phyloP scores from a whole-genome alignment of 495 filamentous ascomycete genomes.

The Neurospora terricola region DNA sequence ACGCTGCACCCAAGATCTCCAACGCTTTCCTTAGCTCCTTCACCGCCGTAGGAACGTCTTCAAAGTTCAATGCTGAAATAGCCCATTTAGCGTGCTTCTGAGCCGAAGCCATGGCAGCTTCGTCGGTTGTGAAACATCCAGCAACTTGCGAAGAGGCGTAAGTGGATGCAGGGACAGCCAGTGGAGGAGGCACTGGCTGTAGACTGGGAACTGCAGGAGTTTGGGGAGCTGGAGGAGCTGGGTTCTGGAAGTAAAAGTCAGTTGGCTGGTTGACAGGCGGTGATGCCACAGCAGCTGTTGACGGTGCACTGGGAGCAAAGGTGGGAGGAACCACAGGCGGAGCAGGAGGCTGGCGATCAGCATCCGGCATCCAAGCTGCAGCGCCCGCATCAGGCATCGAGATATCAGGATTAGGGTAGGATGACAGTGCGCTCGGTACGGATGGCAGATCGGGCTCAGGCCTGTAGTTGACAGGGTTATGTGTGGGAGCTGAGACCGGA shows the following conservation, averaged over 20 bases:
- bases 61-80: constrained; percentile 92
- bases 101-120: constrained; percentile 63
- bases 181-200: constrained; percentile 1
- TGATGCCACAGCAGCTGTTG: constrained; percentile 19
- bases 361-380: constrained; percentile 2
- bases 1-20: constrained; percentile 47
- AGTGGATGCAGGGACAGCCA: background rate
- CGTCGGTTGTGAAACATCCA: constrained; percentile 42
- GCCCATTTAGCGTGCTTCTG: constrained; percentile 98
- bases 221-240: constrained; percentile 10
- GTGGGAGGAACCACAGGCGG: constrained; percentile 17
- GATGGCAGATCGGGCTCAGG: constrained; percentile 11
- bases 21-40: constrained; percentile 73
- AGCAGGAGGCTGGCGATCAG: constrained; percentile 8
- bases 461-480: constrained; percentile 9
- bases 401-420: constrained; percentile 10
- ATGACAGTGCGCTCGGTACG: constrained; percentile 4
- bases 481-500: constrained; percentile 14
- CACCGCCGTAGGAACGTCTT: constrained; percentile 86
- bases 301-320: constrained; percentile 14
- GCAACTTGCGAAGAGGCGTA: constrained; percentile 8
- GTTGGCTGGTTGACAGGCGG: constrained; percentile 18
- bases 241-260: constrained; percentile 11
- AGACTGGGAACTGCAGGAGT: background rate
- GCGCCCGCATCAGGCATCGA: constrained; percentile 1